Percentiles rank a stretch among this genome's conserved stretches.
Conservation (phyloP, 2,329 filamentous ascomycete species). For the Tolypocladium cylindrosporum region DNA sequence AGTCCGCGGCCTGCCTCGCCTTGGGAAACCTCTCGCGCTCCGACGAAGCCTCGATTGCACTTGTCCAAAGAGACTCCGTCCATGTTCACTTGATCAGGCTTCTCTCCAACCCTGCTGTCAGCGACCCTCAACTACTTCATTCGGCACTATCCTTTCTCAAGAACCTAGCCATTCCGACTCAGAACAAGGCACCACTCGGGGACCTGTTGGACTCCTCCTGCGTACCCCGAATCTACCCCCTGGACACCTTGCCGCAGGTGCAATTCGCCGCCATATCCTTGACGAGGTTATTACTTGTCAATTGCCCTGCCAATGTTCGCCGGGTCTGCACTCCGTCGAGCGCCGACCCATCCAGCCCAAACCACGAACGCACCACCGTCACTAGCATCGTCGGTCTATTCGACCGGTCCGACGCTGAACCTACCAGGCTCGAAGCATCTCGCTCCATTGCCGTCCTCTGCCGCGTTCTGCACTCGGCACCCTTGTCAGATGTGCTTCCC, state of each 20-base stretch:
- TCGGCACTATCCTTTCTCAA: conserved; percentile 51
- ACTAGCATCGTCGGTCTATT: conserved; percentile 28
- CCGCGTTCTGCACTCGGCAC: conserved; percentile 40
- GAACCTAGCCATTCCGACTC: conserved; percentile 49
- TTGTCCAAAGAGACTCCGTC: conserved; percentile 33
- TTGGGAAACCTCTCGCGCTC: conserved; percentile 53
- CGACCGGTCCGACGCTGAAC: conserved; percentile 29
- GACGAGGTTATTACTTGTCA: conserved; percentile 43
- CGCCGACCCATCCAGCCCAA: conserved; percentile 15
- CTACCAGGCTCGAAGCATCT: conserved; percentile 50
- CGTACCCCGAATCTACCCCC: conserved; percentile 43
- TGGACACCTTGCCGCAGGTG: conserved; percentile 42
- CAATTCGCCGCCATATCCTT: conserved; percentile 52
- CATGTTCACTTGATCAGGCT: conserved; percentile 34
- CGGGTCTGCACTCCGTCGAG: conserved; percentile 33
- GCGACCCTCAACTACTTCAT: conserved; percentile 44
- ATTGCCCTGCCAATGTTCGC: conserved; percentile 40
- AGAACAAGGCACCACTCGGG: conserved; percentile 44
- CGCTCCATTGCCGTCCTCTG: conserved; percentile 43
- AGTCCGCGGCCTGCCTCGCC: conserved; percentile 48
- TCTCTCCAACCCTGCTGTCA: conserved; percentile 29
- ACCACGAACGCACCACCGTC: conserved; percentile 20
- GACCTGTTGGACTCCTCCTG: conserved; percentile 32
- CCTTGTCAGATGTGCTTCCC: conserved; percentile 18
- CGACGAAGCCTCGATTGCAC: conserved; percentile 39